Base-by-base conservation (phyloP, 768 basidiomycete genomes). In the Rhizopogon salebrosus region DNA sequence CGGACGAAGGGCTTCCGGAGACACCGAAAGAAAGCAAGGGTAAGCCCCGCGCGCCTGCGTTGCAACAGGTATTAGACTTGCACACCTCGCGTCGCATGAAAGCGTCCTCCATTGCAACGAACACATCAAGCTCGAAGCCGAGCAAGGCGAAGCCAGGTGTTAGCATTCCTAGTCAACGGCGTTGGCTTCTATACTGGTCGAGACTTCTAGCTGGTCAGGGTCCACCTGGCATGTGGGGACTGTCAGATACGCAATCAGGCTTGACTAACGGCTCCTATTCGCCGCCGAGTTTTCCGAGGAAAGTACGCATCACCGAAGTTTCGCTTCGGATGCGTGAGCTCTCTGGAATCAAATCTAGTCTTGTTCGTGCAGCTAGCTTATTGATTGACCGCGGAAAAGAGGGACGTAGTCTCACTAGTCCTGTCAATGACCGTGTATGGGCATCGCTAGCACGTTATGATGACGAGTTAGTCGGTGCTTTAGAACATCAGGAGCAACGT, bases 171-270 rank as follows among this genome's bases (percentile, higher is more conserved):
- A 87, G 85, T 53, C 91, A 92, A 65, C 77, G 83, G 2, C 82
- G 91, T 18, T 92, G 84, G 75, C 70, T 94, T 4, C 77, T 80
- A 57, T 93, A 92, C 62, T 93, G 87, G 87, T 80, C 83, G 0
- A 72, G 83, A 10, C 62, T 85, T n/a, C 73, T 88, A 14, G 71
- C 78, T 3, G 72, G 77, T 42, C 77, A 79, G 37, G 81, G 75
- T 0, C 86, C 85, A 4, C 54, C 66, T 2, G 73, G 75, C 23
- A 65, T 85, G 48, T 83, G 79, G 78, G 61, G 67, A 10, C 52
- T 46, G 20, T 23, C n/a, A 27, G 31, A 29, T 9, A 54, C 50
- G 50, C 66, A 49, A 36, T 60, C 52, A 52, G 55, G 52, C 22
- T 23, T 39, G 9, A 51, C 24, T 10, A 20, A 56, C 23, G 36